phyloP scores from a whole-genome alignment of 2,329 filamentous ascomycete species.

The Harringtonia aguacate region DNA sequence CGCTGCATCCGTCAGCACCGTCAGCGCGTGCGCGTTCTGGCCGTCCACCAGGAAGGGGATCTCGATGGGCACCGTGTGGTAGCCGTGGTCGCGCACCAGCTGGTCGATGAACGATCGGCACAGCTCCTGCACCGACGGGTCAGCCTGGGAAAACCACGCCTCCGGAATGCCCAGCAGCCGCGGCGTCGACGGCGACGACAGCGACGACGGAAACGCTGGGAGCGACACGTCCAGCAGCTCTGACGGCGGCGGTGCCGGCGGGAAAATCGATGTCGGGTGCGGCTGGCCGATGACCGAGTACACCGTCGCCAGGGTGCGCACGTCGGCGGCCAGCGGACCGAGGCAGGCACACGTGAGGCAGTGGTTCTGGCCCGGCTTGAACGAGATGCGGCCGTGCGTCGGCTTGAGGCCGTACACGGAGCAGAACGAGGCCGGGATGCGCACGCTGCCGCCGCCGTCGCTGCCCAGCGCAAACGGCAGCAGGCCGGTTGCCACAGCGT shows the following conservation, averaged over 20 bases:
- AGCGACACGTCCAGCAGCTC: slow-evolving; percentile 11
- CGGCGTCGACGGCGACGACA: not conserved
- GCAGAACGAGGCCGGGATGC: slow-evolving; percentile 62
- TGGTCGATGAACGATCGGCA: slow-evolving; percentile 35
- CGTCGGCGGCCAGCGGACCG: slow-evolving; percentile 57
- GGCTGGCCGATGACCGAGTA: slow-evolving; percentile 57
- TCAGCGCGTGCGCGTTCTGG: slow-evolving; percentile 62
- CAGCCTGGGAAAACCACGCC: slow-evolving; percentile 47
- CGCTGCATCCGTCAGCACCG: slow-evolving; percentile 55
- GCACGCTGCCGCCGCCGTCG: slow-evolving; percentile 65
- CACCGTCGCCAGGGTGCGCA: slow-evolving; percentile 53
- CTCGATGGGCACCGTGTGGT: slow-evolving; percentile 41
- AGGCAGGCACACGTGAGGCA: slow-evolving; percentile 52
- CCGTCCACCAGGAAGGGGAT: slow-evolving; percentile 51
- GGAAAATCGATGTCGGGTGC: slow-evolving; percentile 48
- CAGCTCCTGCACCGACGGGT: slow-evolving; percentile 29
- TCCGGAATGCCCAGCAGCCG: slow-evolving; percentile 53
- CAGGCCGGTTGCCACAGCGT: slow-evolving; percentile 58
- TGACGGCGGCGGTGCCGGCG: slow-evolving; percentile 20
- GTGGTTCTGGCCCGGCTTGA: slow-evolving; percentile 45
- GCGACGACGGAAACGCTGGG: slow-evolving; percentile 1
- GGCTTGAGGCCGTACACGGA: slow-evolving; percentile 67
- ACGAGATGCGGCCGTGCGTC: slow-evolving; percentile 55
- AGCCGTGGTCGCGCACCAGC: slow-evolving; percentile 40
- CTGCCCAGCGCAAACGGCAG: slow-evolving; percentile 62